These are phyloP conservation scores for Talaromyces thailandensis DNA, from an alignment of 495 filamentous ascomycete species.

Conservation along the genomic window DNA sequence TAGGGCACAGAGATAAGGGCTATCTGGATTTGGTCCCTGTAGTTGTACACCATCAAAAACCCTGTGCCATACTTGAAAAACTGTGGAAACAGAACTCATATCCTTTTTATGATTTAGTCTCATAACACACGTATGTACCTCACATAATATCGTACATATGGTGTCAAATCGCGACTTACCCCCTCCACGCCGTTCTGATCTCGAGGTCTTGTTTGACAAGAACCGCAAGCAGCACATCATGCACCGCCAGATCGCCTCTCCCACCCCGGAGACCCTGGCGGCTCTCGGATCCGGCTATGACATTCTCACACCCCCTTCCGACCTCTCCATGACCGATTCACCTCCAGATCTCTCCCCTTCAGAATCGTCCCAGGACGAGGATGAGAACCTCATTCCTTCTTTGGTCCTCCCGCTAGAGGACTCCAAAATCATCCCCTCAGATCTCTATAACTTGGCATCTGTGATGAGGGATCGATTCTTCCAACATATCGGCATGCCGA, in stretches of 20 bases:
- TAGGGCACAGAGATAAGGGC: background rate
- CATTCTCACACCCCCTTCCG: background rate
- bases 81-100: background rate
- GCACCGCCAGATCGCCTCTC: constrained; percentile 1
- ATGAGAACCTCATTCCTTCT: background rate
- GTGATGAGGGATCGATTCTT: constrained; percentile 2
- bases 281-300: constrained; percentile 1
- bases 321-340: background rate
- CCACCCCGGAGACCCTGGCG: background rate
- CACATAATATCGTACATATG: background rate
- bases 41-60: background rate
- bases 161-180: background rate
- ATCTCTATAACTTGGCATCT: constrained; percentile 1
- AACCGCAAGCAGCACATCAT: background rate
- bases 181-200: background rate
- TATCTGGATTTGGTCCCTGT: background rate
- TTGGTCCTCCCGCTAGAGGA: constrained; percentile 2
- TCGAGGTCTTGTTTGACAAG: constrained; percentile 1
- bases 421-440: background rate
- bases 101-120: background rate
- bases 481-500: constrained; percentile 1
- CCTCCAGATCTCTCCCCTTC: background rate
- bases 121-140: background rate
- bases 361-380: background rate
- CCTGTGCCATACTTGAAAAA: background rate